These are phyloP conservation scores for Fusarium falciforme DNA, from an alignment of 2,329 filamentous ascomycete genomes.

Conservation along the genomic window DNA sequence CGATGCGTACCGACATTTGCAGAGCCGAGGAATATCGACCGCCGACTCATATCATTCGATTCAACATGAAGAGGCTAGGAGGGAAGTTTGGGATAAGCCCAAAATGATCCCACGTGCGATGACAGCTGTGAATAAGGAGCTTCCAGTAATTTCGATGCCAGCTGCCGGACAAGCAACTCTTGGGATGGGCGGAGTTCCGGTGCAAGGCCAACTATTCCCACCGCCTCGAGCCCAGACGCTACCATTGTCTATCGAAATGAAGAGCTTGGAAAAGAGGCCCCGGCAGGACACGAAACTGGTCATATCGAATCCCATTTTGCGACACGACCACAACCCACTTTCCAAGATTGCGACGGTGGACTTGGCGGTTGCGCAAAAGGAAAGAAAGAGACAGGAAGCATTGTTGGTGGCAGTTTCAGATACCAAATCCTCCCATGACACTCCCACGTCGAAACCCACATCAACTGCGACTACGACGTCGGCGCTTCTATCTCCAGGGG, in stretches of 20 bases:
- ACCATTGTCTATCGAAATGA: conserved; percentile 28
- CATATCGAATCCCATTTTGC: conserved; percentile 64
- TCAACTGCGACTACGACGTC: conserved; percentile 57
- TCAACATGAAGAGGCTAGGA: conserved; percentile 63
- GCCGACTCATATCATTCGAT: conserved; percentile 58
- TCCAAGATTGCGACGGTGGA: conserved; percentile 62
- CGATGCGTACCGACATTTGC: conserved; percentile 28
- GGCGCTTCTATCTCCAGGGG: conserved; percentile 62
- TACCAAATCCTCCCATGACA: neutral
- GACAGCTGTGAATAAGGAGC: conserved; percentile 34
- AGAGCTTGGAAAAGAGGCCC: conserved; percentile 24
- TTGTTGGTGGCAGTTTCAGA: conserved; percentile 23
- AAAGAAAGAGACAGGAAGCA: conserved; percentile 57
- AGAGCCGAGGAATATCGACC: conserved; percentile 47
- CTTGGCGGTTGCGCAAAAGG: conserved; percentile 59
- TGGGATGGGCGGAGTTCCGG: conserved; percentile 53
- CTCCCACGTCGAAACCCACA: conserved; percentile 29
- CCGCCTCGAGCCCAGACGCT: conserved; percentile 50
- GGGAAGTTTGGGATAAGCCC: conserved; percentile 48
- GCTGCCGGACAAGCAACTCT: conserved; percentile 49
- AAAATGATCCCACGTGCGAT: conserved; percentile 27
- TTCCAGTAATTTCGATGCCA: conserved; percentile 55
- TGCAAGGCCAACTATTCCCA: conserved; percentile 56
- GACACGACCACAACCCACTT: conserved; percentile 53
- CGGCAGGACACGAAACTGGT: conserved; percentile 54